Evolutionary conservation across 2,329 filamentous ascomycete species (phyloP), one percentile per base, ranked within the genome.

Genomic region (Lachnellula suecica): DNA sequence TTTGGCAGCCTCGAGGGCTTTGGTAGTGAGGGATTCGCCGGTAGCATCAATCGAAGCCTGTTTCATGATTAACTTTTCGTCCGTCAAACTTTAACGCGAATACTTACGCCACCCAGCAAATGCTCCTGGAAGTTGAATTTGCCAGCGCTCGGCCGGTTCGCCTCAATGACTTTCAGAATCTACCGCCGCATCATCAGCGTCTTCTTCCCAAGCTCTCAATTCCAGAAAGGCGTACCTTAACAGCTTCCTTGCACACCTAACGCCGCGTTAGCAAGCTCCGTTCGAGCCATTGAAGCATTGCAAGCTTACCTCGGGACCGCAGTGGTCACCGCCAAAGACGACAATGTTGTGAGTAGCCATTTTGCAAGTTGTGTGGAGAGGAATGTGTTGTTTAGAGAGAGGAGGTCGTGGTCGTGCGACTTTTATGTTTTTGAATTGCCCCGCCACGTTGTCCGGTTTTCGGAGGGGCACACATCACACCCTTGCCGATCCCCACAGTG

Each of bases 91-190:
- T 11, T 24, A n/a, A 24, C n/a, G 20, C n/a, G 9, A 20, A 19
- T 56, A 82, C 89, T 77, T 83, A 96, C 93, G 66, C 94, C 93
- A 66, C 94, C 92, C 53, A 99, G 82, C 52, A 95, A 79, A 70
- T 97, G 91, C 51, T 96, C 84, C 69, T 96, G 83, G 65, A 97
- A 87, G 70, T 94, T 91, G 77, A 97, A 96, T 66, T 87, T 87
- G 70, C 75, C 78, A 49, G 88, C 79, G 60, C 85, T 82, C 51
- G 85, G 80, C 68, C 83, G 85, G 62, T 78, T 74, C 64, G 85
- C 81, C 75, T 96, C 88, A 53, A 97, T 77, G 4, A 87, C 79
- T 69, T 87, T 88, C 68, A 97, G 81, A 61, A 94, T 76, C 89
- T 95, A 66, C 29, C 22, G 25, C 22, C 17, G 22, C 15, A 24